Conservation (phyloP, 768 basidiomycete genomes). For the Mycena capillaripes region DNA sequence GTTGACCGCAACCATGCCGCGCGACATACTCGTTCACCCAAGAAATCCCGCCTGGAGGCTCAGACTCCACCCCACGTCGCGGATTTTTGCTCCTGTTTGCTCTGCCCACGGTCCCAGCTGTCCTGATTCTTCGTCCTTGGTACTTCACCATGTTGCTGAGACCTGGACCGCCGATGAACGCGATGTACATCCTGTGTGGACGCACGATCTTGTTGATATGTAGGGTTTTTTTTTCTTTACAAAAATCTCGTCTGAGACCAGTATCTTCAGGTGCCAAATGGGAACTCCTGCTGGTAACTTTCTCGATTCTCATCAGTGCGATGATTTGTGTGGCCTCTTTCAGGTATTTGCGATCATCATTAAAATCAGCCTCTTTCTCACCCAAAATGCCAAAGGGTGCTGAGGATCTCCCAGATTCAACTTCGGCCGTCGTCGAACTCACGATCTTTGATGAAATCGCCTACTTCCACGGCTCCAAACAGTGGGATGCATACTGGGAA, state of each 20-base stretch:
- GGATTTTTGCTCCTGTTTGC: not conserved
- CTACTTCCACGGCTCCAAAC: slow-evolving; percentile 26
- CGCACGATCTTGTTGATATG: slow-evolving; percentile 23
- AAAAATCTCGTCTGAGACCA: not conserved
- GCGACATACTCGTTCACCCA: slow-evolving; percentile 15
- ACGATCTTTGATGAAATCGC: slow-evolving; percentile 27
- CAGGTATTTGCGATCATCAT: not conserved
- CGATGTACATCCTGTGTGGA: slow-evolving; percentile 28
- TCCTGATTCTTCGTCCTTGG: not conserved
- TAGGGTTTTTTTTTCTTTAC: not conserved
- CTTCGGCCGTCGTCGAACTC: not conserved
- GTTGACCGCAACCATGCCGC: not conserved
- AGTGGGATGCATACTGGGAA: slow-evolving; percentile 30
- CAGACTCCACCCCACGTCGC: slow-evolving; percentile 27
- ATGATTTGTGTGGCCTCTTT: slow-evolving; percentile 6
- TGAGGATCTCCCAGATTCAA: no score
- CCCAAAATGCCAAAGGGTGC: no score
- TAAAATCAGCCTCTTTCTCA: no score
- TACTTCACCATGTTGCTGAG: slow-evolving; percentile 8
- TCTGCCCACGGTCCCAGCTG: not conserved
- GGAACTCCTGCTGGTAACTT: not conserved
- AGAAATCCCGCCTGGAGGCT: slow-evolving; percentile 15
- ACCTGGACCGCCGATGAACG: slow-evolving; percentile 30
- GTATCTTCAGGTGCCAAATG: slow-evolving; percentile 10
- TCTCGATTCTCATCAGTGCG: slow-evolving; percentile 16